Conservation (phyloP, 2,329 filamentous ascomycete species). For the Curvularia verruculosa region DNA sequence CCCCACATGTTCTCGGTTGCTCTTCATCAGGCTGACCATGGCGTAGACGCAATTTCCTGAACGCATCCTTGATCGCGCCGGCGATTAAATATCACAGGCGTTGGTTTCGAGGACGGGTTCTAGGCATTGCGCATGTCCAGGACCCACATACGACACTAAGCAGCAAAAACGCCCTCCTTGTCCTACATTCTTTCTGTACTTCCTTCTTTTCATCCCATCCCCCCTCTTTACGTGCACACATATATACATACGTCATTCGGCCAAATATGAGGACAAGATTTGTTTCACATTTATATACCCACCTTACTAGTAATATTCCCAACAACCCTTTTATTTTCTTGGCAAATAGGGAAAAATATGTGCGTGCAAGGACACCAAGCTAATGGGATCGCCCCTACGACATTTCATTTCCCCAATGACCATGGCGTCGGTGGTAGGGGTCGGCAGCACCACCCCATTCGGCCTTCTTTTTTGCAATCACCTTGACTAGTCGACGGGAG, state of each 20-base stretch:
- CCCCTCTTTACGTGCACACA: too few species aligned
- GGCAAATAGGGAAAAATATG: background rate
- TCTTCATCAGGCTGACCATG: background rate
- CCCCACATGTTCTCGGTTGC: background rate
- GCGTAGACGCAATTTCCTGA: conserved; percentile 1
- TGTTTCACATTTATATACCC: background rate
- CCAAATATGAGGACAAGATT: background rate
- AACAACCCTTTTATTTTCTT: background rate
- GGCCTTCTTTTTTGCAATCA: background rate
- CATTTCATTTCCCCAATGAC: background rate
- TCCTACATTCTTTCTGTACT: background rate
- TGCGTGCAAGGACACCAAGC: background rate
- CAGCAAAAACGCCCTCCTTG: background rate
- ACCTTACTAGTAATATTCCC: background rate
- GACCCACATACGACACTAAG: background rate
- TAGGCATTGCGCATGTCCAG: background rate
- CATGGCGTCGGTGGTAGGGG: background rate
- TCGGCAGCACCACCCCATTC: background rate
- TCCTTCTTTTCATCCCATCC: background rate
- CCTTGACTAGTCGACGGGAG: background rate
- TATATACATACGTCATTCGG: conserved; percentile 1
- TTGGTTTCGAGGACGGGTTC: background rate
- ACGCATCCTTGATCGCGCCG: background rate
- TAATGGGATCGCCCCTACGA: background rate
- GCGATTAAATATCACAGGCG: background rate